Evolutionary conservation across 306 rosid genomes (phyloP), one percentile per base, ranked within the genome.

Genomic region (Medicago arabica): DNA sequence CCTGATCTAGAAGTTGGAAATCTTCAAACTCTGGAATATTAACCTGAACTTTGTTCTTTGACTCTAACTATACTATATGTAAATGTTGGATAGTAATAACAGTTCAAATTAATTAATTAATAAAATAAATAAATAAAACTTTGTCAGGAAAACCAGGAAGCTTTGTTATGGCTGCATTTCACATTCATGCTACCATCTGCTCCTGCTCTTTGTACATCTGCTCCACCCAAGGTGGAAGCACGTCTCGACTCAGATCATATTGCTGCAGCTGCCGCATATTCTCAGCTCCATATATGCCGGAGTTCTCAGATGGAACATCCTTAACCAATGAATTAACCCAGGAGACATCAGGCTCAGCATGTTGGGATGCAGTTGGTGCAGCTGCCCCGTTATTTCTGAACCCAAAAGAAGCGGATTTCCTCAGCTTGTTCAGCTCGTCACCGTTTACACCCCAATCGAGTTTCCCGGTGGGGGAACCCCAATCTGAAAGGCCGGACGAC

Each of bases 401-500:
- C 60, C 97, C 97, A 18, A 95, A 95, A 18, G 99, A 96, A 25
- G 99, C 98, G 64, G 99, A 96, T 80, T 87, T 96, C 81, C 85
- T 89, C 80, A 96, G 92, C 84, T 96, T 96, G 90, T 73, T 88
- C 66, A 96, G 89, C 75, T 92, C 97, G 9, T 90, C 96, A 75
- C 94, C 92, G n/a, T 92, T 86, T 3, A 92, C 77, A 1, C 97
- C 98, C 99, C 99, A 96, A 40, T 96, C 93, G 66, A 96, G 75
- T 63, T 92, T 96, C 54, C 98, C 98, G 5, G 85, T 65, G 0
- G 98, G 97, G 21, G 98, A 96, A 79, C 83, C 74, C 99, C 99
- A 96, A 81, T 88, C 97, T 0, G 98, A 84, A 54, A 81, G 85
- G 75, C 61, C 54, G 46, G 98, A 89, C 21, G 93, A 85, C 80